These are phyloP conservation scores for Margaritispora aquatica DNA, from an alignment of 495 filamentous ascomycete species.

Conservation along the genomic window DNA sequence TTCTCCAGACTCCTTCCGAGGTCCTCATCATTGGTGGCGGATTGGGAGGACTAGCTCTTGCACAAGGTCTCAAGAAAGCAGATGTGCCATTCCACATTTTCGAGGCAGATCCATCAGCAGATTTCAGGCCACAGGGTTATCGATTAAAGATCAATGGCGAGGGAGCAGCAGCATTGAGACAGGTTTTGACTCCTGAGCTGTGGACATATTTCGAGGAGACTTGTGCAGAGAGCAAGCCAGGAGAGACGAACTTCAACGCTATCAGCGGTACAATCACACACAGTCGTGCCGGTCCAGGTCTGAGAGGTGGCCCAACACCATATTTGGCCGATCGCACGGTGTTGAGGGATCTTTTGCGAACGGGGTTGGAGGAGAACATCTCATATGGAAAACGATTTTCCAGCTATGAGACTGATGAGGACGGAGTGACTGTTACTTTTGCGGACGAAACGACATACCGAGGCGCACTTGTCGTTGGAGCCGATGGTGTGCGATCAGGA, in stretches of 20 bases:
- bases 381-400: conserved; percentile 29
- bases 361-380: conserved; percentile 23
- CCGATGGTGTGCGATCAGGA: conserved; percentile 10
- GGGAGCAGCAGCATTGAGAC: neutral
- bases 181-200: neutral
- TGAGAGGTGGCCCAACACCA: neutral
- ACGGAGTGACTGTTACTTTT: neutral
- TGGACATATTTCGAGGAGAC: conserved; percentile 10
- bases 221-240: conserved; percentile 8
- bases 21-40: conserved; percentile 33
- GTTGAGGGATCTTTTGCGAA: conserved; percentile 1
- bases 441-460: neutral
- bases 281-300: neutral
- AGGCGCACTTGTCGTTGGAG: conserved; percentile 9
- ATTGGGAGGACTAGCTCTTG: conserved; percentile 34
- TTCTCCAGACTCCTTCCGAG: neutral
- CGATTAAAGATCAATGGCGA: conserved; percentile 6
- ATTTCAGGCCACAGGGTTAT: conserved; percentile 37
- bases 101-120: conserved; percentile 28
- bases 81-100: conserved; percentile 34
- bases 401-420: conserved; percentile 21
- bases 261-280: conserved; percentile 6
- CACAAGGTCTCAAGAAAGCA: conserved; percentile 33
- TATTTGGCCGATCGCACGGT: conserved; percentile 9
- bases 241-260: conserved; percentile 14